phyloP scores from a whole-genome alignment of 2,329 filamentous ascomycete genomes.

The Massarina eburnea region DNA sequence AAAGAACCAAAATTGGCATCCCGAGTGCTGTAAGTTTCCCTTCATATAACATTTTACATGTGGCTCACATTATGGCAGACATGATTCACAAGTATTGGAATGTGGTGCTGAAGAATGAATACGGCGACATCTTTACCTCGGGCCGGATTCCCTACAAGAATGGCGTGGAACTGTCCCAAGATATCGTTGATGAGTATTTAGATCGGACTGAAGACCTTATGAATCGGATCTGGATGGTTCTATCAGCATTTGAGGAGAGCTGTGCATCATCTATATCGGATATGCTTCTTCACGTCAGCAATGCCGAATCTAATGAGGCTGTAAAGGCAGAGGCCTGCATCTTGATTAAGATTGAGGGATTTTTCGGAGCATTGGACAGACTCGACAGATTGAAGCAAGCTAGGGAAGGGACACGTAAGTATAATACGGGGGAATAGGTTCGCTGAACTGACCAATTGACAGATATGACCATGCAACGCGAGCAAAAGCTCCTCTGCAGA shows the following conservation, averaged over 20 bases:
- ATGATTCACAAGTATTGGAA: constrained; percentile 99
- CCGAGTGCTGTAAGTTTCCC: constrained; percentile 69
- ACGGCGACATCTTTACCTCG: too few relatives aligned
- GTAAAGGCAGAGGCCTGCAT: not conserved
- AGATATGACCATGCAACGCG: not conserved
- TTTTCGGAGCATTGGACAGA: constrained; percentile 1
- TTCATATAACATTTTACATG: too few relatives aligned
- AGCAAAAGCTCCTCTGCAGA: constrained; percentile 4
- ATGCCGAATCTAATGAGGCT: not conserved
- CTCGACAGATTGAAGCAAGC: not conserved
- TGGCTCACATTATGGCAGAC: constrained; percentile 43
- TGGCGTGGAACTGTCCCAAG: not conserved
- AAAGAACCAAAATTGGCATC: constrained; percentile 98
- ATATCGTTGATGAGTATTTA: not conserved
- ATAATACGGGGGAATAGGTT: not conserved
- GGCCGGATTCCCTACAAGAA: not conserved
- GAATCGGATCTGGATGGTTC: not conserved
- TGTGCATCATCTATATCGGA: constrained; percentile 1
- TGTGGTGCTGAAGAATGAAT: constrained; percentile 65
- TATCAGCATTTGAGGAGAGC: constrained; percentile 2
- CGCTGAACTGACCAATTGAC: not conserved
- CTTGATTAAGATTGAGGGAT: constrained; percentile 1
- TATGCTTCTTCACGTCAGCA: not conserved
- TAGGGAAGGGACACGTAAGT: not conserved
- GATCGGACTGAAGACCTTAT: not conserved